Evolutionary conservation across 2,329 filamentous ascomycete species (phyloP).

Genomic region (Lachnellula cervina): DNA sequence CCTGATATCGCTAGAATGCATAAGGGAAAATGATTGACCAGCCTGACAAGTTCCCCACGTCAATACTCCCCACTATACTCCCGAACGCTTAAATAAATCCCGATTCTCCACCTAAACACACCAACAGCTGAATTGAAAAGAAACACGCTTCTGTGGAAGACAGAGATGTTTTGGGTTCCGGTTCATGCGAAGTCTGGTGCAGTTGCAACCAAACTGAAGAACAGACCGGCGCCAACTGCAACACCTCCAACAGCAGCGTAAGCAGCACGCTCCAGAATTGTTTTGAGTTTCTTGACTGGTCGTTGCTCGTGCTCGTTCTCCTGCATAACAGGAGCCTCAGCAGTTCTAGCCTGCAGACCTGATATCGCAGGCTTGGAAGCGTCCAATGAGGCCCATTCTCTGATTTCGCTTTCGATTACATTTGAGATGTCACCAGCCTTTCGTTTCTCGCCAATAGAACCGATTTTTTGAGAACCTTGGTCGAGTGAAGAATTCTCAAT

Average conservation of each 20-base stretch:
- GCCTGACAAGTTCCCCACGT: slow-evolving; percentile 8
- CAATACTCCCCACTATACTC: slow-evolving; percentile 9
- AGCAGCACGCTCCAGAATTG: slow-evolving; percentile 24
- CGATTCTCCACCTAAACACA: slow-evolving; percentile 1
- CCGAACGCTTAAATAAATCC: slow-evolving; percentile 4
- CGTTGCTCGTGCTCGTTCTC: slow-evolving; percentile 11
- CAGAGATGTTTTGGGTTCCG: neutral
- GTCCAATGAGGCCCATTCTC: slow-evolving; percentile 20
- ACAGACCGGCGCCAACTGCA: slow-evolving; percentile 33
- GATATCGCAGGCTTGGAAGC: neutral
- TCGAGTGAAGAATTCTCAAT: slow-evolving; percentile 19
- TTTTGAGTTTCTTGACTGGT: slow-evolving; percentile 28
- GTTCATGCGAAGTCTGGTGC: slow-evolving; percentile 32
- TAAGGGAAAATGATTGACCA: slow-evolving; percentile 12
- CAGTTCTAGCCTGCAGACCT: neutral
- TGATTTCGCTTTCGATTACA: slow-evolving; percentile 22
- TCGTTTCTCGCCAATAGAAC: slow-evolving; percentile 20
- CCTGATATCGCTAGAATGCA: slow-evolving; percentile 20
- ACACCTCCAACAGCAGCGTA: slow-evolving; percentile 34
- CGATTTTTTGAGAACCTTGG: neutral
- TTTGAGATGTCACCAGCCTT: slow-evolving; percentile 30
- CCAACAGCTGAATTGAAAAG: slow-evolving; percentile 4
- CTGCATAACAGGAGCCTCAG: neutral
- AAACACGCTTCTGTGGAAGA: neutral
- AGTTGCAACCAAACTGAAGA: slow-evolving; percentile 35